Percentiles rank a stretch among this genome's conserved stretches.
These are phyloP conservation scores for Kandelia obovata DNA, from an alignment of 345 rosid genomes.

Conservation along the genomic window DNA sequence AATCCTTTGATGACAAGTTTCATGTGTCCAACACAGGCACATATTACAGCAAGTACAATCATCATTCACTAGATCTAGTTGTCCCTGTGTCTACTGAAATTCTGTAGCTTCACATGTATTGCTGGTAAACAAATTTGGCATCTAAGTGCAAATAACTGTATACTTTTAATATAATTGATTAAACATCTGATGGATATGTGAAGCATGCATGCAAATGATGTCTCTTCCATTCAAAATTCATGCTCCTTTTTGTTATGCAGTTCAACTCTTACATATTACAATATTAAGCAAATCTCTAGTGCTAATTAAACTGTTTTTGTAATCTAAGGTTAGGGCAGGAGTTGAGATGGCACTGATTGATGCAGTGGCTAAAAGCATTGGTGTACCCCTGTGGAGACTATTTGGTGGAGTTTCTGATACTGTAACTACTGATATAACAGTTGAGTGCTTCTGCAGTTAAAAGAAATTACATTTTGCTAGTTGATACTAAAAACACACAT, in stretches of 20 bases:
- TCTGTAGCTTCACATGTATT: not conserved
- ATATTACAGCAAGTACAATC: not conserved
- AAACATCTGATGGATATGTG: not conserved
- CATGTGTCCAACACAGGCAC: not conserved
- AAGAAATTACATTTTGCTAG: conserved; percentile 4
- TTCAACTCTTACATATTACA: not conserved
- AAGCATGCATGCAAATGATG: not conserved
- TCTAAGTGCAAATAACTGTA: not conserved
- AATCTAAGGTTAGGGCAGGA: conserved; percentile 75
- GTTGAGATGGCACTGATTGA: conserved; percentile 92
- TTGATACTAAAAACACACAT: no score
- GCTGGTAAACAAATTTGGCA: not conserved
- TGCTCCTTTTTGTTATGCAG: not conserved
- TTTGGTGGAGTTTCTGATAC: conserved; percentile 76
- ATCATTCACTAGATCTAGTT: not conserved
- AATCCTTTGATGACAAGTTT: not conserved
- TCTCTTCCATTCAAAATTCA: not conserved
- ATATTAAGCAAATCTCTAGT: not conserved
- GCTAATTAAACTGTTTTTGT: conserved; percentile 24
- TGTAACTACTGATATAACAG: conserved; percentile 83
- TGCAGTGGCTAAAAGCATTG: conserved; percentile 72
- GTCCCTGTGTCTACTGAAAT: not conserved
- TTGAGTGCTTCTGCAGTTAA: conserved; percentile 40
- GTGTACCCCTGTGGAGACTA: conserved; percentile 70
- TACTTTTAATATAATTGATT: not conserved